Conservation (phyloP, 306 rosid genomes). For the Quercus agrifolia region DNA sequence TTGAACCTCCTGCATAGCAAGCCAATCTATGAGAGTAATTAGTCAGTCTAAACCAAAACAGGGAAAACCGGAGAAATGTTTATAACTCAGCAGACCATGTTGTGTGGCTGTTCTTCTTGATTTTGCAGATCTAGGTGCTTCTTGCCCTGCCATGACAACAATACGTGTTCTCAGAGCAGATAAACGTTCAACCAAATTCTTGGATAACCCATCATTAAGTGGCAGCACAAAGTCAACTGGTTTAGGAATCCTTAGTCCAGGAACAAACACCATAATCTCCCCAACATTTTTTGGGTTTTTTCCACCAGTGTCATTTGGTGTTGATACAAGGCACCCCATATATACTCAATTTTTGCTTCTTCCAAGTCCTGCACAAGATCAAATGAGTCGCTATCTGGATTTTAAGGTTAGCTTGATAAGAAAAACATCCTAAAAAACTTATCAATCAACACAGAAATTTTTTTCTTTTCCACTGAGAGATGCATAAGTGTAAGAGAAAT, state of each 20-base stretch:
- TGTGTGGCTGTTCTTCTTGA: slow-evolving; percentile 71
- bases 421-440: too few relatives aligned
- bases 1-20: slow-evolving; percentile 74
- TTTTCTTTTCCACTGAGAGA: too few relatives aligned
- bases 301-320: slow-evolving; percentile 70
- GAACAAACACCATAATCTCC: slow-evolving; percentile 84
- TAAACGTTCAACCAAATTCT: slow-evolving; percentile 70
- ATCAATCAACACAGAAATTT: too few relatives aligned
- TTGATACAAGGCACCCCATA: slow-evolving; percentile 89
- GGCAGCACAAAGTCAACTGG: slow-evolving; percentile 76
- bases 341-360: slow-evolving; percentile 14
- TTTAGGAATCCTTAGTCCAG: slow-evolving; percentile 88
- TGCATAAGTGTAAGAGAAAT: too few relatives aligned
- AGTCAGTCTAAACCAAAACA: not conserved
- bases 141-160: slow-evolving; percentile 92
- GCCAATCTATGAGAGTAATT: too few relatives aligned
- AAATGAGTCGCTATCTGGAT: too few relatives aligned
- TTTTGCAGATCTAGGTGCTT: slow-evolving; percentile 85
- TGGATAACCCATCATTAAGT: slow-evolving; percentile 69
- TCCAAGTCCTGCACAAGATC: too few relatives aligned
- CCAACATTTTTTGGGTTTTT: slow-evolving; percentile 88
- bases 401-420: too few relatives aligned
- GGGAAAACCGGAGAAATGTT: too few relatives aligned
- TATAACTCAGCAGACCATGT: slow-evolving; percentile 58
- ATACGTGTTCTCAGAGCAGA: slow-evolving; percentile 87